These are phyloP conservation scores for Macrolepiota albuminosa DNA, from an alignment of 768 basidiomycete species.

Conservation along the genomic window DNA sequence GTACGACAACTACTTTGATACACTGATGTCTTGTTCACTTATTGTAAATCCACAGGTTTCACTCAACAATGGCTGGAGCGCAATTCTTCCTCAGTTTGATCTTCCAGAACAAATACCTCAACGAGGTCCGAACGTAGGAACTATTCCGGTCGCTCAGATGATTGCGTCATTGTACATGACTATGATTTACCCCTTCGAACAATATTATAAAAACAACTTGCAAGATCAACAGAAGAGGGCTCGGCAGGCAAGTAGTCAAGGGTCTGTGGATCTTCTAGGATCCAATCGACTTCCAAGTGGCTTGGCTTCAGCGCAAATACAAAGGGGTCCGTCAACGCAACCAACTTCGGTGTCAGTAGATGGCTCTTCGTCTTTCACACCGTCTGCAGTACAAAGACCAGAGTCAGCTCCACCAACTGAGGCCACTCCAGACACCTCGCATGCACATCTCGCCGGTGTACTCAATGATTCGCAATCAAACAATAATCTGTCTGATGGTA, in stretches of 20 bases:
- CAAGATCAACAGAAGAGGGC: slow-evolving; percentile 56
- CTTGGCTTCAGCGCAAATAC: slow-evolving; percentile 19
- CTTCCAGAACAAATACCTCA: slow-evolving; percentile 52
- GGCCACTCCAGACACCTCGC: slow-evolving; percentile 18
- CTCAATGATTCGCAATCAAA: slow-evolving; percentile 10
- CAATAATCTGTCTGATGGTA: slow-evolving; percentile 24
- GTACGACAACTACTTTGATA: slow-evolving; percentile 35
- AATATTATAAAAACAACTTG: slow-evolving; percentile 57
- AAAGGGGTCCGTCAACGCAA: slow-evolving; percentile 18
- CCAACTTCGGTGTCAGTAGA: slow-evolving; percentile 15
- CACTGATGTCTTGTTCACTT: slow-evolving; percentile 11
- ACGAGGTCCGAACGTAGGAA: slow-evolving; percentile 39
- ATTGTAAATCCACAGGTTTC: slow-evolving; percentile 33
- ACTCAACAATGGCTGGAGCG: slow-evolving; percentile 51
- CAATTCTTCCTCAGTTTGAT: slow-evolving; percentile 50
- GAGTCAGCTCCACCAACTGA: slow-evolving; percentile 24
- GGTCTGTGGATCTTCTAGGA: slow-evolving; percentile 3
- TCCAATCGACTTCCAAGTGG: slow-evolving; percentile 8
- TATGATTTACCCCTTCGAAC: slow-evolving; percentile 70
- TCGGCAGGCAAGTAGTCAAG: slow-evolving; percentile 32
- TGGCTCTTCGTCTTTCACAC: slow-evolving; percentile 17
- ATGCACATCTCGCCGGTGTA: slow-evolving; percentile 10
- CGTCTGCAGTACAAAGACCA: slow-evolving; percentile 23
- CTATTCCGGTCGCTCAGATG: slow-evolving; percentile 42
- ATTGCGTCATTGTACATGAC: slow-evolving; percentile 57